Evolutionary conservation across 306 rosid genomes (phyloP).

Genomic region (Quercus suber): DNA sequence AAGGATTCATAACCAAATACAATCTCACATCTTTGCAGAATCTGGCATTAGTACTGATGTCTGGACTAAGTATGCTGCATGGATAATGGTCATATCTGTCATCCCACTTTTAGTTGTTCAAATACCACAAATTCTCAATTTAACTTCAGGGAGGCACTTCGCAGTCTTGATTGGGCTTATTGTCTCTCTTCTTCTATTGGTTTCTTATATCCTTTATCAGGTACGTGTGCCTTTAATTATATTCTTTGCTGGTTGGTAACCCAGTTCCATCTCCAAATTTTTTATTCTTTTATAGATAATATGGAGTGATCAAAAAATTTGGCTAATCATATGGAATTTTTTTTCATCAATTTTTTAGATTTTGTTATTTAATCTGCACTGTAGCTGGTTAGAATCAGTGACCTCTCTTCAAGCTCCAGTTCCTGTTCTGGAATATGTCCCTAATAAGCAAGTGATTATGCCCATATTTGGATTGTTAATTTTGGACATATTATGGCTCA

Average conservation of each 20-base stretch:
- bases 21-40: conserved; percentile 48
- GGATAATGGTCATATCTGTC: conserved; percentile 72
- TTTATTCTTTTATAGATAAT: not conserved
- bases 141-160: conserved; percentile 70
- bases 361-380: not conserved
- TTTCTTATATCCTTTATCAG: conserved; percentile 82
- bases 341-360: not conserved
- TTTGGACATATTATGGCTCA: not conserved
- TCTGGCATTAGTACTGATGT: conserved; percentile 96
- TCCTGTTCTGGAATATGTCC: not conserved
- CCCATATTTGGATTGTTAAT: not conserved
- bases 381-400: not conserved
- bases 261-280: not conserved
- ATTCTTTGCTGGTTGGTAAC: not conserved
- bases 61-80: conserved; percentile 89
- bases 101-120: conserved; percentile 85
- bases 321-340: not conserved
- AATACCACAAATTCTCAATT: conserved; percentile 74
- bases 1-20: not conserved
- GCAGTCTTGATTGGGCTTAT: conserved; percentile 79
- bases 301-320: not conserved
- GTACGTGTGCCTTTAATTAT: conserved; percentile 30
- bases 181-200: conserved; percentile 50
- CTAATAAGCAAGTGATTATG: not conserved
- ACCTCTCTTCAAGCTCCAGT: not conserved